These are phyloP conservation scores for Kuraishia hungarica DNA, from an alignment of 805 yeast species.

Conservation along the genomic window DNA sequence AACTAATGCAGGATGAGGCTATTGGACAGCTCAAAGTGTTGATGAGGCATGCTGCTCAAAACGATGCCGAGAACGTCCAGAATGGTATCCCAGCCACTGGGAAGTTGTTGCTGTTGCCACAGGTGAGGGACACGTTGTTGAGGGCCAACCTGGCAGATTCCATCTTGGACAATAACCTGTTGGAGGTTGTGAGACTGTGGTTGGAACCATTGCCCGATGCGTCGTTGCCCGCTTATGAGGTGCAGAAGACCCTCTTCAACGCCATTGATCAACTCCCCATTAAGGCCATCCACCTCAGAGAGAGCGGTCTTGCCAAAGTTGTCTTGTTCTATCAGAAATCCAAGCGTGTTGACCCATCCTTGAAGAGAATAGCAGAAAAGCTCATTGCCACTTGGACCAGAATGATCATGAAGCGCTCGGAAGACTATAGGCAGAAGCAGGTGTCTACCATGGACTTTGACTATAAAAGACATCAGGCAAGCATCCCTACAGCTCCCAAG, in stretches of 20 bases:
- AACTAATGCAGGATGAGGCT: conserved; percentile 89
- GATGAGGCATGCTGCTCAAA: conserved; percentile 83
- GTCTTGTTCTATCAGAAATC: conserved; percentile 89
- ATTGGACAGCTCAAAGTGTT: conserved; percentile 73
- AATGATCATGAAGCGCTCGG: conserved; percentile 93
- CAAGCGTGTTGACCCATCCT: conserved; percentile 76
- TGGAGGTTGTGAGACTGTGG: conserved; percentile 95
- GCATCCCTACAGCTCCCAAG: conserved; percentile 25
- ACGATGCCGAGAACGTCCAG: conserved; percentile 50
- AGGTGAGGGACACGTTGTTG: conserved; percentile 66
- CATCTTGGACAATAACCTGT: conserved; percentile 83
- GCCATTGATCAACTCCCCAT: conserved; percentile 78
- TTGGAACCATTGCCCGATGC: conserved; percentile 97
- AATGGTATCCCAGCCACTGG: conserved; percentile 64
- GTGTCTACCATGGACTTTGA: conserved; percentile 65
- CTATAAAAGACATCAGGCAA: conserved; percentile 40
- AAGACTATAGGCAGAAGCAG: conserved; percentile 83
- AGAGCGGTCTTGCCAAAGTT: conserved; percentile 90
- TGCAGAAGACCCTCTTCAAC: conserved; percentile 77
- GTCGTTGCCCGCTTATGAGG: conserved; percentile 94
- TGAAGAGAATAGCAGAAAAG: conserved; percentile 84
- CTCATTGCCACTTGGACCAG: conserved; percentile 97
- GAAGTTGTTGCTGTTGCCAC: conserved; percentile 72
- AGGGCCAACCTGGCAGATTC: conserved; percentile 86
- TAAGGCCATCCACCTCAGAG: conserved; percentile 91